A percentile compares a stretch with the other conserved stretches of the same genome.
Conservation (phyloP, 306 rosid species). For the Crataegus laevigata region DNA sequence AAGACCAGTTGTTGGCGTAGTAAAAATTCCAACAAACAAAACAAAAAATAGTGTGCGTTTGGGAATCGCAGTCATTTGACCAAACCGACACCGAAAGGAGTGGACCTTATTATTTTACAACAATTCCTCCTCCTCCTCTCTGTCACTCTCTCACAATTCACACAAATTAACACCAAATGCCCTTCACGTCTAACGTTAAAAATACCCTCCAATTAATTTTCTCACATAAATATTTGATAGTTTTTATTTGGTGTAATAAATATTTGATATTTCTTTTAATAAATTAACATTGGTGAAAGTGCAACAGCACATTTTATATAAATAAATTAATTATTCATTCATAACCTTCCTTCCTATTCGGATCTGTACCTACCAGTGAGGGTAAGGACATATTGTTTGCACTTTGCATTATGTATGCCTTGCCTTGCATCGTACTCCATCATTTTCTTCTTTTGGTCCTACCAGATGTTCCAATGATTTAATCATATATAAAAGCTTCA, state of each 20-base stretch:
- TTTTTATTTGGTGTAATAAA: background rate
- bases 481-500: background rate
- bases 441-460: constrained; percentile 10
- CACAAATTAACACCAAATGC: background rate
- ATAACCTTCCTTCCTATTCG: background rate
- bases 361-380: constrained; percentile 4
- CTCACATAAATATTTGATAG: background rate
- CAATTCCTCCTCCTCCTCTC: background rate
- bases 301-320: background rate
- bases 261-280: background rate
- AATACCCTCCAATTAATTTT: background rate
- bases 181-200: background rate
- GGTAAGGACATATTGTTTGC: background rate
- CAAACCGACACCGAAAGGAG: background rate
- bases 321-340: background rate
- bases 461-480: constrained; percentile 1
- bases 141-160: background rate
- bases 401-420: background rate
- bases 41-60: background rate
- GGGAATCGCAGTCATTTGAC: background rate
- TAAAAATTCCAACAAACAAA: background rate
- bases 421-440: constrained; percentile 20
- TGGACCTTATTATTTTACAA: background rate
- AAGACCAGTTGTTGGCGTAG: background rate
- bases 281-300: background rate